Evolutionary conservation across 441 rosid genomes (phyloP).

Genomic region (Aleurites moluccanus): DNA sequence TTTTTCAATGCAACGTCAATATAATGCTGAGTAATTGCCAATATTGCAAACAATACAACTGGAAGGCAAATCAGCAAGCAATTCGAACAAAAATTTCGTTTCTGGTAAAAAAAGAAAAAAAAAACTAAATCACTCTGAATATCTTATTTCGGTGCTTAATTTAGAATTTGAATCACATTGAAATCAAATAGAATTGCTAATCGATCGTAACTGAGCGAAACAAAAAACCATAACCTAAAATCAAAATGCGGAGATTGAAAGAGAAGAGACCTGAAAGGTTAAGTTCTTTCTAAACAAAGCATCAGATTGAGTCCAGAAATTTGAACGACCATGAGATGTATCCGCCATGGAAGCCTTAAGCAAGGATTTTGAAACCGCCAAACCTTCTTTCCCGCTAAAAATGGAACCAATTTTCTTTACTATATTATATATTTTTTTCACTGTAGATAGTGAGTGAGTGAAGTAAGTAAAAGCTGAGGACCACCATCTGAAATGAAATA

Average conservation of each 20-base stretch:
- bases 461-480: background rate
- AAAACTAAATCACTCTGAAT: too few relatives aligned
- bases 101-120: conserved; percentile 44
- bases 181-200: background rate
- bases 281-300: conserved; percentile 84
- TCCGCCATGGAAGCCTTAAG: conserved; percentile 48
- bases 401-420: background rate
- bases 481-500: background rate
- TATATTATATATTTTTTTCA: background rate
- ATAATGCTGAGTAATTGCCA: conserved; percentile 47
- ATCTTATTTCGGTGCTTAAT: too few relatives aligned
- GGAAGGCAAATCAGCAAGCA: conserved; percentile 70
- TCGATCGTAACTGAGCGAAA: background rate
- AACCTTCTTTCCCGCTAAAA: conserved; percentile 23
- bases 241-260: background rate
- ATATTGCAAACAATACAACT: conserved; percentile 58
- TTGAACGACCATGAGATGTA: conserved; percentile 44
- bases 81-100: conserved; percentile 66
- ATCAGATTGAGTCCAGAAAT: conserved; percentile 73
- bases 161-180: background rate
- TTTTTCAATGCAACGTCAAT: conserved; percentile 39
- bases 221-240: background rate
- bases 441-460: background rate
- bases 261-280: conserved; percentile 66
- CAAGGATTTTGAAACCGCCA: background rate